Evolutionary conservation across 768 basidiomycete species (phyloP).

Genomic region (Myochromella boudieri): DNA sequence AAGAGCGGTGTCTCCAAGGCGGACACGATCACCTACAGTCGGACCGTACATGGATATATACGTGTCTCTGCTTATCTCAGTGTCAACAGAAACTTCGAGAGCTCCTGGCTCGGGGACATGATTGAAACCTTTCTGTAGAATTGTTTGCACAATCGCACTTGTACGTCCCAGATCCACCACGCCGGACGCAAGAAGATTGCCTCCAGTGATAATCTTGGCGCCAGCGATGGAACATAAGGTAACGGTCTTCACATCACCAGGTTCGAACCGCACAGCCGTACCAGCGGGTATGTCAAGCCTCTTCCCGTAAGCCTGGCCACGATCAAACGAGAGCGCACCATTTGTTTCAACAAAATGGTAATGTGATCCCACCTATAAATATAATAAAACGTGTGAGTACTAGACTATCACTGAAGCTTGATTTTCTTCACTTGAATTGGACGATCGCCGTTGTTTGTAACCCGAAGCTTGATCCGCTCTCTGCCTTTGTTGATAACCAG

Average conservation of each 20-base stretch:
- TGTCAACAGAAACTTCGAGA: constrained; percentile 47
- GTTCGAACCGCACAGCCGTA: constrained; percentile 96
- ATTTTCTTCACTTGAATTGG: constrained; percentile 77
- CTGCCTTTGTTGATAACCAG: constrained; percentile 80
- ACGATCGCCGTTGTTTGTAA: constrained; percentile 90
- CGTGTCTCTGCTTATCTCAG: constrained; percentile 61
- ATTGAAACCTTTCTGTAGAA: constrained; percentile 65
- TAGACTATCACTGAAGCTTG: constrained; percentile 1
- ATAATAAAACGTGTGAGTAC: constrained; percentile 6
- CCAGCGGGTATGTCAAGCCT: constrained; percentile 92
- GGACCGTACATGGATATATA: constrained; percentile 97
- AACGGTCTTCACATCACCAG: constrained; percentile 85
- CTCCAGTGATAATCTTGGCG: constrained; percentile 67
- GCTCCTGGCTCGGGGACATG: constrained; percentile 70
- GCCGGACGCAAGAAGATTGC: constrained; percentile 70
- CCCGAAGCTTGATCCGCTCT: constrained; percentile 64
- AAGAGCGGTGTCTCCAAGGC: constrained; percentile 84
- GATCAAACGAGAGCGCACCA: constrained; percentile 76
- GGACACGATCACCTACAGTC: constrained; percentile 84
- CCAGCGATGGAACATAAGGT: constrained; percentile 81
- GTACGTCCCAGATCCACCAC: constrained; percentile 42
- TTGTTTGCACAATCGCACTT: constrained; percentile 43
- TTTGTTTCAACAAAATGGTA: constrained; percentile 96
- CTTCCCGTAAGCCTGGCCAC: constrained; percentile 75
- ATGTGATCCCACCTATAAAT: constrained; percentile 80